phyloP scores from a whole-genome alignment of 768 basidiomycete species.

The Lactifluus piperatus region DNA sequence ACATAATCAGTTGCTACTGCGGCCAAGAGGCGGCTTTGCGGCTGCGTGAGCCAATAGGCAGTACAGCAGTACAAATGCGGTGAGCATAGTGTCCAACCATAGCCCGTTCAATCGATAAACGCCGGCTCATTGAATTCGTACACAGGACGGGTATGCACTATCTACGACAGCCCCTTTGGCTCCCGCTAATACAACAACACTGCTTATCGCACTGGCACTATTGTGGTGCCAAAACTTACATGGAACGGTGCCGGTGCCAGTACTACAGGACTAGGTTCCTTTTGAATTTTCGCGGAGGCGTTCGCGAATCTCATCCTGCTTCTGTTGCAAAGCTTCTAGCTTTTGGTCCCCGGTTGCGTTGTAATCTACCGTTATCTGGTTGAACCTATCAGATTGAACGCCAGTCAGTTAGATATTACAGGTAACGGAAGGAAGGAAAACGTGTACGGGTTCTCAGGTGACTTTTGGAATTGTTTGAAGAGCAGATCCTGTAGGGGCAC shows the following conservation, averaged over 20 bases:
- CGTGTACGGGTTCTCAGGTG: constrained; percentile 90
- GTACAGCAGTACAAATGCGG: not conserved
- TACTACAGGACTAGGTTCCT: not conserved
- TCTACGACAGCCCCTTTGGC: not conserved
- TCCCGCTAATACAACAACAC: not conserved
- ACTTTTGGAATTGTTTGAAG: constrained; percentile 94
- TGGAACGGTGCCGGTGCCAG: not conserved
- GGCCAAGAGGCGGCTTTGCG: too few species aligned
- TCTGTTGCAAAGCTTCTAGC: constrained; percentile 62
- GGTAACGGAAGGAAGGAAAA: not conserved
- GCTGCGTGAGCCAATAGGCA: not conserved
- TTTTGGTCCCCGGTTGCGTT: constrained; percentile 87
- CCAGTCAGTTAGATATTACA: not conserved
- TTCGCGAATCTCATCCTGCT: constrained; percentile 53
- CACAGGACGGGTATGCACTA: not conserved
- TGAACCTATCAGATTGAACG: constrained; percentile 48
- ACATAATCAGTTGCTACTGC: constrained; percentile 1
- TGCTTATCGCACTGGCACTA: not conserved
- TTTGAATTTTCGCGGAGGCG: constrained; percentile 41
- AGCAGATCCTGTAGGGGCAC: constrained; percentile 53
- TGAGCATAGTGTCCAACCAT: not conserved
- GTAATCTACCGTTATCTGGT: constrained; percentile 69
- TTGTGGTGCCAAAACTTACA: not conserved
- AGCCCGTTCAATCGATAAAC: not conserved
- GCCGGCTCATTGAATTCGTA: too few species aligned